Conservation (phyloP, 768 basidiomycete genomes). For the Termitomyces sp. region DNA sequence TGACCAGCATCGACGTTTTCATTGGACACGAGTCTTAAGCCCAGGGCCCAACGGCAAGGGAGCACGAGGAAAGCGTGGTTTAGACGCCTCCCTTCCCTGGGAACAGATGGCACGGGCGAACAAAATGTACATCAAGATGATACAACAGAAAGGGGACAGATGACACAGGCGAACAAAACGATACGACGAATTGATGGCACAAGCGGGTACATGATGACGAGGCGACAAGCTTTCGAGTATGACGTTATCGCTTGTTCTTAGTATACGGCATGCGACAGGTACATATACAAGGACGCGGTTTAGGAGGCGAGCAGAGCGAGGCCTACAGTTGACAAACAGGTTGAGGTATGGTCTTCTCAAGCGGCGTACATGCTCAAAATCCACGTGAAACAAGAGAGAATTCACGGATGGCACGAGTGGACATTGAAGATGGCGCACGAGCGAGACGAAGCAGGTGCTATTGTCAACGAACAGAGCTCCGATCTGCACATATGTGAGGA, state of each 20-base stretch:
- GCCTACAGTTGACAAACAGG: background rate
- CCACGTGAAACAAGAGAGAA: background rate
- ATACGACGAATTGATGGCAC: no score
- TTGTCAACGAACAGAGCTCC: no score
- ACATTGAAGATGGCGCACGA: background rate
- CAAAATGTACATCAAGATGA: background rate
- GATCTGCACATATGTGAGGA: no score
- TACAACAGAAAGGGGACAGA: background rate
- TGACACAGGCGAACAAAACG: background rate
- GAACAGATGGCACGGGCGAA: constrained; percentile 4
- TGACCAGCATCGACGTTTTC: background rate
- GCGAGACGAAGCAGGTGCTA: no score
- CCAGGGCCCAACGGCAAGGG: constrained; percentile 17
- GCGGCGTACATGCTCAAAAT: background rate
- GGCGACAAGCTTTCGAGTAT: background rate
- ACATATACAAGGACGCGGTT: background rate
- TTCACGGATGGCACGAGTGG: background rate
- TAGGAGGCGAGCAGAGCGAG: background rate
- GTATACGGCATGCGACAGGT: background rate
- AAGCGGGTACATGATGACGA: background rate
- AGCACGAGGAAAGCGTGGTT: constrained; percentile 10
- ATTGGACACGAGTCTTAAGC: constrained; percentile 13
- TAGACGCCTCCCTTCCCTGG: constrained; percentile 1
- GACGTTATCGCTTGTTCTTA: background rate
- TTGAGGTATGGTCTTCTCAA: background rate